Percentiles rank a stretch among this genome's conserved stretches.
Conservation (phyloP, 2,329 filamentous ascomycete species). For the Fusarium concolor region DNA sequence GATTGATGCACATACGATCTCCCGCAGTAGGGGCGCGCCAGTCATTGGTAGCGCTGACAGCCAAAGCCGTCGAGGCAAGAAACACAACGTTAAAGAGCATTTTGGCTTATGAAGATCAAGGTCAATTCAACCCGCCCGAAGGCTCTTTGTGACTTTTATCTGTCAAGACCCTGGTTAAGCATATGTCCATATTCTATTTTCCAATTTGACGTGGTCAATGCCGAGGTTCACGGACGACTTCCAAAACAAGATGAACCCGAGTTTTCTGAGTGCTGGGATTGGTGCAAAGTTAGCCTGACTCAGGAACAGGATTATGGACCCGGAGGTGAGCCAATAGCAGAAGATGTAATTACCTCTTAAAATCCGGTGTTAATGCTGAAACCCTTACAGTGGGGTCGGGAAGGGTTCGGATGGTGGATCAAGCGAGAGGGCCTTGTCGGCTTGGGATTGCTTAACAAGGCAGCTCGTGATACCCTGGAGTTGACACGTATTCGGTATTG, state of each 20-base stretch:
- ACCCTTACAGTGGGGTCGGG: conserved; percentile 7
- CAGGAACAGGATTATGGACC: not conserved
- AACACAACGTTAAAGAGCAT: conserved; percentile 37
- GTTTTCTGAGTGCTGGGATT: not conserved
- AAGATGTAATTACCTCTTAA: conserved; percentile 21
- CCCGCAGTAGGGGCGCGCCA: conserved; percentile 25
- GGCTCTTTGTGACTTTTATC: conserved; percentile 4
- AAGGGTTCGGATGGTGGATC: not conserved
- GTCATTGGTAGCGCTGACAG: conserved; percentile 32
- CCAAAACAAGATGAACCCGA: conserved; percentile 13
- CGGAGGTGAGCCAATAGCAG: conserved; percentile 7
- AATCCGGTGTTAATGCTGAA: conserved; percentile 13
- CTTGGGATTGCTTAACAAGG: not conserved
- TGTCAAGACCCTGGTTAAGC: not conserved
- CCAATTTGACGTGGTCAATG: conserved; percentile 8
- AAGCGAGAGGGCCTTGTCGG: not conserved
- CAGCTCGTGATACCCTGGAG: not conserved
- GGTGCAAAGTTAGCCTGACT: conserved; percentile 16
- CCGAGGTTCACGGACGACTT: conserved; percentile 33
- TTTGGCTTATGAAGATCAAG: not conserved
- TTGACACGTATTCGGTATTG: not conserved
- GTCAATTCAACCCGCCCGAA: not conserved
- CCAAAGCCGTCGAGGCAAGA: conserved; percentile 23
- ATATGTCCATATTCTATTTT: not conserved
- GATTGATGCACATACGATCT: conserved; percentile 25